Percentiles rank a stretch among this genome's conserved stretches.
These are phyloP conservation scores for Colletotrichum cordylinicola DNA, from an alignment of 2,329 filamentous ascomycete species.

Conservation along the genomic window DNA sequence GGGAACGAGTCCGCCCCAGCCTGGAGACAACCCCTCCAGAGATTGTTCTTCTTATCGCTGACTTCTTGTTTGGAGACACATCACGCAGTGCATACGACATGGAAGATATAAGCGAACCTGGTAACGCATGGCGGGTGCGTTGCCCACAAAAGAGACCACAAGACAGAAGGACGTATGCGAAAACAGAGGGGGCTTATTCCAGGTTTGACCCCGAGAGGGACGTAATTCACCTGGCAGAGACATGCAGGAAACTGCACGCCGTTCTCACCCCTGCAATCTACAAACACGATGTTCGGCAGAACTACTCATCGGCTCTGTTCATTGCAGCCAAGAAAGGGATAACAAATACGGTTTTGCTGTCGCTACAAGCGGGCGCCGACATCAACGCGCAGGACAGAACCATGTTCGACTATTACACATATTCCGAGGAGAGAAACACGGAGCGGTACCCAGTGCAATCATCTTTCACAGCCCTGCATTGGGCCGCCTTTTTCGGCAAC, in stretches of 20 bases:
- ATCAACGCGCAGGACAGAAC: background rate
- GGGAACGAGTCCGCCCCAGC: background rate
- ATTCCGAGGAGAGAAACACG: background rate
- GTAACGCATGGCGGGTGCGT: fast-evolving
- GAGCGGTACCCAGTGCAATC: background rate
- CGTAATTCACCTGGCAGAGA: background rate
- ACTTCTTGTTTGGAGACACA: background rate
- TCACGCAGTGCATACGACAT: background rate
- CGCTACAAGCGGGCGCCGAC: background rate
- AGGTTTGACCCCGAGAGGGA: background rate
- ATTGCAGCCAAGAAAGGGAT: background rate
- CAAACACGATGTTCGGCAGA: background rate
- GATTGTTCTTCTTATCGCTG: background rate
- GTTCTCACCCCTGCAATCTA: background rate
- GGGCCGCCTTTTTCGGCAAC: background rate
- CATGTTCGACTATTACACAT: background rate
- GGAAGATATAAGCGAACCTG: fast-evolving
- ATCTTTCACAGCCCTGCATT: background rate
- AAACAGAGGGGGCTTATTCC: background rate
- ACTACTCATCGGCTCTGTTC: background rate
- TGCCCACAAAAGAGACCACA: background rate
- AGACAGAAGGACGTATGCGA: background rate
- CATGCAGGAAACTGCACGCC: background rate
- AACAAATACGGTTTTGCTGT: fast-evolving
- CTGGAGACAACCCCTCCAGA: background rate